A percentile compares a stretch with the other conserved stretches of the same genome.
These are phyloP conservation scores for Cryptosporidium bovis DNA, from an alignment of 169 alveolate genomes.

Conservation along the genomic window DNA sequence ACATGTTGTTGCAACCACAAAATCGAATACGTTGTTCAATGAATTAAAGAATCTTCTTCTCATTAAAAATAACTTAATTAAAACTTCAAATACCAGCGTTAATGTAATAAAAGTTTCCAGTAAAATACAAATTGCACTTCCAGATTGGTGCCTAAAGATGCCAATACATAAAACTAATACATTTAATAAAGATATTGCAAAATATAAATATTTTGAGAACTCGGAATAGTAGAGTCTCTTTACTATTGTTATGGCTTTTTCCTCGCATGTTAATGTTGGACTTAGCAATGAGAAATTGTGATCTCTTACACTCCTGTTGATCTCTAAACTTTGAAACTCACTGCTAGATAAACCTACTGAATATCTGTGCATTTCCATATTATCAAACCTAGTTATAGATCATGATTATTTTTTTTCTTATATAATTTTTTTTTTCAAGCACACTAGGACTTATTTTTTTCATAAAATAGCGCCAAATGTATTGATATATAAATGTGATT, in stretches of 20 bases:
- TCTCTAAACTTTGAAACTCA: slow-evolving; percentile 47
- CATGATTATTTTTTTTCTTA: too few relatives aligned
- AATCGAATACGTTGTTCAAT: slow-evolving; percentile 48
- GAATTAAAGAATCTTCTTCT: slow-evolving; percentile 28
- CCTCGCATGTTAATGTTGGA: slow-evolving; percentile 53
- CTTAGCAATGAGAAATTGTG: neutral
- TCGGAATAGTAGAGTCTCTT: slow-evolving; percentile 68
- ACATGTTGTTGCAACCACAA: slow-evolving; percentile 43
- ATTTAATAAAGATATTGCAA: slow-evolving; percentile 50
- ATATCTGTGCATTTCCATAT: slow-evolving; percentile 61
- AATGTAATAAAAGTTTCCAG: slow-evolving; percentile 38
- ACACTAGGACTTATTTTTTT: too few relatives aligned
- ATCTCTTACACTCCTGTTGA: slow-evolving; percentile 12
- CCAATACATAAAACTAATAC: slow-evolving; percentile 42
- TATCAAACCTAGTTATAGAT: neutral
- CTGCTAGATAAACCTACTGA: slow-evolving; percentile 33
- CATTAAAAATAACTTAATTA: slow-evolving; percentile 55
- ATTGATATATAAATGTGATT: too few relatives aligned
- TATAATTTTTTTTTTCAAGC: too few relatives aligned
- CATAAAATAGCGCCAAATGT: too few relatives aligned
- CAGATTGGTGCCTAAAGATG: slow-evolving; percentile 23
- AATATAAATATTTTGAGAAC: slow-evolving; percentile 49
- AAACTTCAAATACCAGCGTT: slow-evolving; percentile 51
- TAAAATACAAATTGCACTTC: slow-evolving; percentile 26
- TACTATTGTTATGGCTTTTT: slow-evolving; percentile 41